A percentile compares a stretch with the other conserved stretches of the same genome.
Conservation (phyloP, 2,329 filamentous ascomycete species). For the Phoma sp. region DNA sequence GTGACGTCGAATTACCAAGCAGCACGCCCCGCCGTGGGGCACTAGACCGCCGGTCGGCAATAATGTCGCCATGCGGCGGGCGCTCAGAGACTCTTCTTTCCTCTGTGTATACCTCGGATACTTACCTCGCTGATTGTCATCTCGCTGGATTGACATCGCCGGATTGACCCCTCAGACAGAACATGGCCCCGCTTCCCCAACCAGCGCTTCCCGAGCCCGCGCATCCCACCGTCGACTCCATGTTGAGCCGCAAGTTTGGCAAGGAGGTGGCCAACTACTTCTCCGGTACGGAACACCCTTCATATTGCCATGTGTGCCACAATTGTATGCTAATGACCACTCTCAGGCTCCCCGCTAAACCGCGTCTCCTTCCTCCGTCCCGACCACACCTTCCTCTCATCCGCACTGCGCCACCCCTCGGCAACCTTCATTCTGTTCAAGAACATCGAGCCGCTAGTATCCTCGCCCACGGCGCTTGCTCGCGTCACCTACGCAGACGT, state of each 20-base stretch:
- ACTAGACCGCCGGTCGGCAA: slow-evolving; percentile 7
- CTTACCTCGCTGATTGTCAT: background rate
- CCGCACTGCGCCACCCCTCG: slow-evolving; percentile 69
- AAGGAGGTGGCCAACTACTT: slow-evolving; percentile 86
- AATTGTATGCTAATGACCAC: too few relatives aligned
- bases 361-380: slow-evolving; percentile 78
- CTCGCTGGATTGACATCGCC: too few relatives aligned
- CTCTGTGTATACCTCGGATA: background rate
- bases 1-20: slow-evolving; percentile 18
- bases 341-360: slow-evolving; percentile 76
- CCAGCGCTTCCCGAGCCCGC: slow-evolving; percentile 64
- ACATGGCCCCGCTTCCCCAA: slow-evolving; percentile 43
- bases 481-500: slow-evolving; percentile 75
- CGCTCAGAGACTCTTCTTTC: background rate
- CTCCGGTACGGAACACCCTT: too few relatives aligned
- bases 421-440: slow-evolving; percentile 80
- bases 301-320: too few relatives aligned
- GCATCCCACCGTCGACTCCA: slow-evolving; percentile 66
- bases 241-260: slow-evolving; percentile 79
- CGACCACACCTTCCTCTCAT: slow-evolving; percentile 72
- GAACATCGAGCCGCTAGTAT: slow-evolving; percentile 75
- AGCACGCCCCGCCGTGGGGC: slow-evolving; percentile 22
- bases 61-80: background rate
- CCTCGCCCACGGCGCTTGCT: slow-evolving; percentile 66
- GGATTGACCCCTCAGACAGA: background rate